Evolutionary conservation across 2,329 filamentous ascomycete genomes (phyloP), one percentile per base, ranked within the genome.

Genomic region (Arthrobotrys iridis): DNA sequence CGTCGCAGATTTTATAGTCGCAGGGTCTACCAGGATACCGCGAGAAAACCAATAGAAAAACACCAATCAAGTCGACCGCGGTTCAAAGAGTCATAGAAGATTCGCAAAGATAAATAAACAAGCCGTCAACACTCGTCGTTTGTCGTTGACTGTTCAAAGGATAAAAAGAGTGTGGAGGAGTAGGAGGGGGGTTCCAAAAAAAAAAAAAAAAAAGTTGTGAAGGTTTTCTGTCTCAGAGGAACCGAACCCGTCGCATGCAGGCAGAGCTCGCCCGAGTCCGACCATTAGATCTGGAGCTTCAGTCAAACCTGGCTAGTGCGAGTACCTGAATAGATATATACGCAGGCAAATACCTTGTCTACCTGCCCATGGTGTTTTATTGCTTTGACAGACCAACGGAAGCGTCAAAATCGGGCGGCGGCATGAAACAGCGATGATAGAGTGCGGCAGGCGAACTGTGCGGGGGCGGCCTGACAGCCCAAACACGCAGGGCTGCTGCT

Each of bases 231-330:
- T 62, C 60, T 67, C 52, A 67, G n/a, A n/a, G n/a, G n/a, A n/a
- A n/a, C n/a, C n/a, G n/a, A 57, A 66, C 26, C 63, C 5, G 33
- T 24, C 24, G 30, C 65, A 13, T n/a, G n/a, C n/a, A n/a, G n/a
- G 70, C 41, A 74, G 68, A 74, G 70, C 70, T 74, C 70, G 70
- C 46, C 46, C 57, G 43, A 46, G 43, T 20, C 46, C 45, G 40
- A 40, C 41, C 18, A 50, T n/a, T n/a, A n/a, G n/a, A n/a, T n/a
- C n/a, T n/a, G n/a, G n/a, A n/a, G n/a, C n/a, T n/a, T n/a, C n/a
- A n/a, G n/a, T n/a, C n/a, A n/a, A n/a, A n/a, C n/a, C n/a, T n/a
- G n/a, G n/a, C n/a, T n/a, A n/a, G n/a, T n/a, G n/a, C n/a, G n/a
- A n/a, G n/a, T n/a, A n/a, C n/a, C n/a, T n/a, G n/a, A n/a, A n/a